These are phyloP conservation scores for Fraxinus americana DNA, from an alignment of 257 asterid genomes.

Conservation along the genomic window DNA sequence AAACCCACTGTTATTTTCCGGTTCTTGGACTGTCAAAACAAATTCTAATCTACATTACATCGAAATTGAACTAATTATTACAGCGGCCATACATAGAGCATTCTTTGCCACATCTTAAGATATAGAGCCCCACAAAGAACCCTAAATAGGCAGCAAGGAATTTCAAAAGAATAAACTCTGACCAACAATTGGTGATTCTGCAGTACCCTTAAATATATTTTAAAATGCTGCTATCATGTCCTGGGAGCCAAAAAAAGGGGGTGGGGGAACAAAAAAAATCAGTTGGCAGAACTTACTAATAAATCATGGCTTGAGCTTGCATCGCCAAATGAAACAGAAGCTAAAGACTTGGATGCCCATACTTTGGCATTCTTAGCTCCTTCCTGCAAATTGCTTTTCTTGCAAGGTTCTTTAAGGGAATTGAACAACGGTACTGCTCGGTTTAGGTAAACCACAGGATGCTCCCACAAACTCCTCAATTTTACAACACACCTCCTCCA, in stretches of 20 bases:
- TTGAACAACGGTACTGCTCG: conserved; percentile 55
- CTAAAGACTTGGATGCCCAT: conserved; percentile 87
- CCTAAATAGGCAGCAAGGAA: conserved; percentile 26
- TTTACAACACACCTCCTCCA: conserved; percentile 59
- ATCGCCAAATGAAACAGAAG: conserved; percentile 77
- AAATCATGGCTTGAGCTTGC: conserved; percentile 51
- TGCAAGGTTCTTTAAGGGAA: conserved; percentile 67
- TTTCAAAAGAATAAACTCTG: conserved; percentile 27
- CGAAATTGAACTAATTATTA: conserved; percentile 34
- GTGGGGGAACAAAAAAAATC: neutral
- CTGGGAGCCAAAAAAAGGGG: neutral
- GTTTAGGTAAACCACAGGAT: conserved; percentile 45
- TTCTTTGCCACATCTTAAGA: conserved; percentile 24
- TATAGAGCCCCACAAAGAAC: conserved; percentile 25
- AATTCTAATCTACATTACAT: conserved; percentile 44
- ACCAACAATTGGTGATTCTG: conserved; percentile 10
- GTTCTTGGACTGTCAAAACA: conserved; percentile 22
- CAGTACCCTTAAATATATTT: conserved; percentile 23
- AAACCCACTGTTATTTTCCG: conserved; percentile 23
- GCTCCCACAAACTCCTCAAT: conserved; percentile 60
- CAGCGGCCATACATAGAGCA: conserved; percentile 20
- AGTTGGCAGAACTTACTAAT: conserved; percentile 36
- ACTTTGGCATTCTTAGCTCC: conserved; percentile 83
- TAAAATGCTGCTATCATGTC: conserved; percentile 22
- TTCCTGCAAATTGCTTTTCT: conserved; percentile 77